Evolutionary conservation across 306 rosid genomes (phyloP).

Genomic region (Dryas alaskensis): DNA sequence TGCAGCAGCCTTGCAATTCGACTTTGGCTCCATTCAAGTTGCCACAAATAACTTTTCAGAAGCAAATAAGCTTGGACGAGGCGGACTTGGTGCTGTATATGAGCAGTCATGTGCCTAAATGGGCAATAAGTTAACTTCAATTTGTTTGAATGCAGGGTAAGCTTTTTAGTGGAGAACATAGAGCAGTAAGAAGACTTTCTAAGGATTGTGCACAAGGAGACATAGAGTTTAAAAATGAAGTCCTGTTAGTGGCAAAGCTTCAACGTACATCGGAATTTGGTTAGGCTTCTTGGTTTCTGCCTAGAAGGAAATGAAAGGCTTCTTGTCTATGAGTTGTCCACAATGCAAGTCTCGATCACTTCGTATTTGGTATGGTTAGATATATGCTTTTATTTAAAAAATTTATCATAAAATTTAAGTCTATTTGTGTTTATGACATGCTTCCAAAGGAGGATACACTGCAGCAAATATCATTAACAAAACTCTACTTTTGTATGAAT

Average conservation of each 20-base stretch:
- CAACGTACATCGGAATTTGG: conserved; percentile 19
- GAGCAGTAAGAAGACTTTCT: conserved; percentile 5
- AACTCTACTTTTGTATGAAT: background rate
- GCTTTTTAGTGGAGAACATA: background rate
- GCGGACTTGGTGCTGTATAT: conserved; percentile 15
- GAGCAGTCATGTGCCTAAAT: background rate
- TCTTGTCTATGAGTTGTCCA: conserved; percentile 17
- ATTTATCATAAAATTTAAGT: background rate
- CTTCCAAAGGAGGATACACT: background rate
- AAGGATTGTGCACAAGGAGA: conserved; percentile 7
- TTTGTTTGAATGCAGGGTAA: background rate
- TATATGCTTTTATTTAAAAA: background rate
- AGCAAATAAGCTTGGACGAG: background rate
- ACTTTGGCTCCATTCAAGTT: background rate
- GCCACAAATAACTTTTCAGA: conserved; percentile 18
- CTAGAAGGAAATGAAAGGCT: background rate
- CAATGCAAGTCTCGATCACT: conserved; percentile 20
- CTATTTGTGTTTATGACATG: background rate
- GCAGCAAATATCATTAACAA: too few species aligned
- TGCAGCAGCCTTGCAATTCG: conserved; percentile 1
- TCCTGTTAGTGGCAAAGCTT: background rate
- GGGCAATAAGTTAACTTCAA: background rate
- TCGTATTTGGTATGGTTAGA: conserved; percentile 16
- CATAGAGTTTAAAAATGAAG: conserved; percentile 1
- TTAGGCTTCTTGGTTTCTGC: conserved; percentile 17